Evolutionary conservation across 768 basidiomycete species (phyloP).

Genomic region (Kwoniella mangroviensis): DNA sequence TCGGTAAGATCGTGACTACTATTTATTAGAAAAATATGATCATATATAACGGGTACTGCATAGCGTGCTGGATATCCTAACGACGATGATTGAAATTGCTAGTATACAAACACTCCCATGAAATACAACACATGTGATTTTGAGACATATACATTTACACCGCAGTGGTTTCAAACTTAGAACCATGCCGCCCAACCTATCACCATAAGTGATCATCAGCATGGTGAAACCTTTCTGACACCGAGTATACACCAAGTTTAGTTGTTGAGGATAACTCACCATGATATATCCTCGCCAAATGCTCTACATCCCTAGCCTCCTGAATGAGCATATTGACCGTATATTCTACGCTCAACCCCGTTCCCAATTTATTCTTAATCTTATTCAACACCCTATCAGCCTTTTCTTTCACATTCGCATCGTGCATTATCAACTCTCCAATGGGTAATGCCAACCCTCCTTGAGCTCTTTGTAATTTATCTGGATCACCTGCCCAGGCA

Average conservation of each 20-base stretch:
- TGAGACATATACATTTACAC: no score
- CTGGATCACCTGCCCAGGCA: constrained; percentile 70
- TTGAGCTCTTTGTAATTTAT: constrained; percentile 50
- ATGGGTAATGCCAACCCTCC: constrained; percentile 48
- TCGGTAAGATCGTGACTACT: no score
- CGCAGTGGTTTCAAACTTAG: no score
- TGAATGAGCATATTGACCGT: constrained; percentile 91
- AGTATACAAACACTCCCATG: no score
- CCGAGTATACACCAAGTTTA: not conserved
- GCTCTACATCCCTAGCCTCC: constrained; percentile 76
- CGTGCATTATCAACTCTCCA: constrained; percentile 40
- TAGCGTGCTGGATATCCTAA: not conserved
- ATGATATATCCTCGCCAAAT: constrained; percentile 74
- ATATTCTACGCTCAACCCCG: constrained; percentile 83
- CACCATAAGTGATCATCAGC: no score
- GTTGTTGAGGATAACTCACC: not conserved
- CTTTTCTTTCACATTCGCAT: constrained; percentile 73
- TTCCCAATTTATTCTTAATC: constrained; percentile 79
- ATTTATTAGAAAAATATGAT: no score
- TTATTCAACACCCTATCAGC: constrained; percentile 85
- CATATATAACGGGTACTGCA: not conserved
- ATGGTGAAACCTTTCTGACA: no score
- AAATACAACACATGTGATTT: no score
- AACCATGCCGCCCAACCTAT: constrained; percentile 29
- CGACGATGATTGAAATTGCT: no score